Evolutionary conservation across 2,329 filamentous ascomycete species (phyloP), one percentile per base, ranked within the genome.

Genomic region (Colletotrichum camelliae): DNA sequence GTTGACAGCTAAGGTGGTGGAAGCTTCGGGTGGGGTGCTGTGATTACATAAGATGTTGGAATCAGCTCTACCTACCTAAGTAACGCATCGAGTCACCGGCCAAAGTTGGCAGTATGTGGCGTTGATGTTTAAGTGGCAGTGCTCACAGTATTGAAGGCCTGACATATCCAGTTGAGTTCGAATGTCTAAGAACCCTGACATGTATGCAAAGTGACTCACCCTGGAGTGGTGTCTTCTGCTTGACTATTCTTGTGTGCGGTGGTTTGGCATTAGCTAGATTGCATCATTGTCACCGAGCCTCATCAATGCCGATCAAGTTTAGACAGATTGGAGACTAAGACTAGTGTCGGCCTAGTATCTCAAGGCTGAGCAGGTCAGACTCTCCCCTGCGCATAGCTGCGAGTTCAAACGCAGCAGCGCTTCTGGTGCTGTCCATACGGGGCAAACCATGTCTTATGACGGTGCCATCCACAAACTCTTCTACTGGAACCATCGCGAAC

Each of bases 301-400:
- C 21, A 52, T 66, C 48, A 48, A 58, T 52, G 31, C 57, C 33
- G 18, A 70, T 57, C 61, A 35, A 52, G 67, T 60, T 66, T 37
- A 55, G 29, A 66, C 16, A 39, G 33, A n/a, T 35, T 66, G 29
- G 48, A 60, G 67, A 60, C 73, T 68, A 67, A 60, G 67, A 60
- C 73, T 68, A 67, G 57, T 58, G 62, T 31, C 65, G 68, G 52
- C 70, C 70, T 65, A 52, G 43, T 52, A 31, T 69, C 29, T 60
- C 52, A 67, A 76, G 65, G 70, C 35, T 58, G 12, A 74, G 58
- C 64, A 64, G 52, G 29, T 48, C 29, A 69, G 35, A 43, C 35
- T 60, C 68, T 72, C 61, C 27, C 33, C n/a, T 35, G 43, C 35
- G 61, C 31, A 69, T n/a, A 66, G 62, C 70, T 75, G 55, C 73